Percentiles rank a stretch among this genome's conserved stretches.
These are phyloP conservation scores for Ophidiomyces ophidiicola DNA, from an alignment of 2,329 filamentous ascomycete species.

Conservation along the genomic window DNA sequence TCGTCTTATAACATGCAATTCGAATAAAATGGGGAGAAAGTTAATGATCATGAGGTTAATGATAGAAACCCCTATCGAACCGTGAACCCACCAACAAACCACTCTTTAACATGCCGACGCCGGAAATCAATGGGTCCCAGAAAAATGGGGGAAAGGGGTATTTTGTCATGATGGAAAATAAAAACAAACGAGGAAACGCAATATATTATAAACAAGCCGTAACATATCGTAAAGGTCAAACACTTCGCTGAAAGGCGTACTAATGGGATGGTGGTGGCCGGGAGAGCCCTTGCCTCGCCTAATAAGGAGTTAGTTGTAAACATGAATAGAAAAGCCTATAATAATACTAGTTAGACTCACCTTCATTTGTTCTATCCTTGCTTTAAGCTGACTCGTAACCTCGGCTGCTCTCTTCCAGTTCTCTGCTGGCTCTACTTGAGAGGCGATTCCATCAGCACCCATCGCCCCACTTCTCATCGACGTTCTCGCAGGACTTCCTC, in stretches of 20 bases:
- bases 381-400: conserved; percentile 94
- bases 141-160: conserved; percentile 3
- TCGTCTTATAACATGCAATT: too few relatives aligned
- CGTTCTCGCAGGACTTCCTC: conserved; percentile 31
- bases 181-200: background rate
- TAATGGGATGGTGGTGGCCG: conserved; percentile 22
- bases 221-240: background rate
- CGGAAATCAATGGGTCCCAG: conserved; percentile 2
- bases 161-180: background rate
- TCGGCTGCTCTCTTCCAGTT: conserved; percentile 96
- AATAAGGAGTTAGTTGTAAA: conserved; percentile 8
- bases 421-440: conserved; percentile 53
- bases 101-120: conserved; percentile 8
- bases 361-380: conserved; percentile 98
- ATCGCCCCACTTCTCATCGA: conserved; percentile 12
- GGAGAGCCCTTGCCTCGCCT: conserved; percentile 36
- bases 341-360: conserved; percentile 25
- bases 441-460: conserved; percentile 21
- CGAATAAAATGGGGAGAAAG: too few relatives aligned
- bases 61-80: background rate
- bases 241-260: background rate
- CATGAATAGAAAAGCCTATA: background rate
- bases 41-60: background rate
- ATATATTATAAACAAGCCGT: too few relatives aligned
- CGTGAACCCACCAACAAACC: conserved; percentile 1